A percentile compares a stretch with the other conserved stretches of the same genome.
Conservation (phyloP, 2,329 filamentous ascomycete species). For the Verticillium klebahnii region DNA sequence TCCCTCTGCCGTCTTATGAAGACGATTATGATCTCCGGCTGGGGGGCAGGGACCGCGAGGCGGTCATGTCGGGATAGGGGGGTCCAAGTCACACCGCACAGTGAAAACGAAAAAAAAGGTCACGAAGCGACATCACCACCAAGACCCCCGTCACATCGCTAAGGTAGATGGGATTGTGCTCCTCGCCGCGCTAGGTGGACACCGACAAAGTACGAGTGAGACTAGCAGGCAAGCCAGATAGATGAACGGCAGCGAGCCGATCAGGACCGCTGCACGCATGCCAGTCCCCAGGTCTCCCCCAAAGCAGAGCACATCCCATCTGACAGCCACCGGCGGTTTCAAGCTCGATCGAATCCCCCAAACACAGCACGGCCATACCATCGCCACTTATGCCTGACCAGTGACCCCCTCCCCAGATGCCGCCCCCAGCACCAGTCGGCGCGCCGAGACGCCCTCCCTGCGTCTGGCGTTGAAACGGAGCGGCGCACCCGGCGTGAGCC, state of each 20-base stretch:
- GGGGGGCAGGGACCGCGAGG: not conserved
- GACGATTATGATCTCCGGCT: not conserved
- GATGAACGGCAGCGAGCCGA: not conserved
- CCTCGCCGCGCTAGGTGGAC: too few relatives aligned
- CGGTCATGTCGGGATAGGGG: not conserved
- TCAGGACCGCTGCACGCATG: not conserved
- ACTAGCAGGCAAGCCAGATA: too few relatives aligned
- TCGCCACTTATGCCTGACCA: not conserved
- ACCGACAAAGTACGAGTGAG: too few relatives aligned
- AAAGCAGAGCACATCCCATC: not conserved
- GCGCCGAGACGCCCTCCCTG: not conserved
- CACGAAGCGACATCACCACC: not conserved
- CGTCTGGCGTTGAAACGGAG: not conserved
- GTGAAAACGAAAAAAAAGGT: not conserved
- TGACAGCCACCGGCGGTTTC: not conserved
- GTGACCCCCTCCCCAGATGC: not conserved
- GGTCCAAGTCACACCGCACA: not conserved
- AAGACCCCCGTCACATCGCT: not conserved
- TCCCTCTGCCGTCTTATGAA: not conserved
- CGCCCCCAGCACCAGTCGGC: not conserved
- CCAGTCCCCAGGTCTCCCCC: too few relatives aligned
- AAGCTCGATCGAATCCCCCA: not conserved
- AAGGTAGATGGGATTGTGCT: not conserved
- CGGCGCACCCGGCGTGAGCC: not conserved
- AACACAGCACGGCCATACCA: not conserved